Conservation (phyloP, 148 eudicot genomes). For the Nepenthes mirabilis region DNA sequence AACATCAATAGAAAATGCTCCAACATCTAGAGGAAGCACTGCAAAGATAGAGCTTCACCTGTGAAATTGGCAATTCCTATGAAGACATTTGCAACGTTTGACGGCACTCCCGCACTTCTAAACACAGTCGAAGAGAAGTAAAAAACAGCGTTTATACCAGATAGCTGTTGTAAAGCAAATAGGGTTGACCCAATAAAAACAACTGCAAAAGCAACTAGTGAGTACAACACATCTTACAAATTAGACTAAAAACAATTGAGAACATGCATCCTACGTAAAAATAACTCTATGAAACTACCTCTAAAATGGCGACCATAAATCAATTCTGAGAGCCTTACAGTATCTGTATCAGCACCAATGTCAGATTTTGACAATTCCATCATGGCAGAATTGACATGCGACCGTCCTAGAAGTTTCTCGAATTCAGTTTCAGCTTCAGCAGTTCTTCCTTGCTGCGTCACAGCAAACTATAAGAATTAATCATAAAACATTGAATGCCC, state of each 20-base stretch:
- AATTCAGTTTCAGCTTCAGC: conserved; percentile 73
- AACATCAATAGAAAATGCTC: background rate
- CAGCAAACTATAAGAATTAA: conserved; percentile 7
- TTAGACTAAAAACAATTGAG: background rate
- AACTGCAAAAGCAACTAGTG: conserved; percentile 88
- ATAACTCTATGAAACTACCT: conserved; percentile 30
- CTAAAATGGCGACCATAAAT: conserved; percentile 73
- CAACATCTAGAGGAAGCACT: conserved; percentile 2
- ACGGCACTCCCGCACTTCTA: conserved; percentile 92
- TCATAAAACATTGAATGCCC: background rate
- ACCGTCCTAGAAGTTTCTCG: conserved; percentile 65
- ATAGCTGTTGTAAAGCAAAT: conserved; percentile 99
- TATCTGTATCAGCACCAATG: conserved; percentile 53
- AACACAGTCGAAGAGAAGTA: conserved; percentile 99
- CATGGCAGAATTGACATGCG: conserved; percentile 67
- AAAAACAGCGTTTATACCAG: conserved; percentile 97
- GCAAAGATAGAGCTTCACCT: conserved; percentile 24
- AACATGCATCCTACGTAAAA: background rate
- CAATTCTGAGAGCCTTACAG: conserved; percentile 46
- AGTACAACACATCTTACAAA: conserved; percentile 31
- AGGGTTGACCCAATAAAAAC: conserved; percentile 98
- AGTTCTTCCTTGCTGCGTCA: conserved; percentile 58
- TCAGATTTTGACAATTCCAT: conserved; percentile 67
- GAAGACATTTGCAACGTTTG: conserved; percentile 73
- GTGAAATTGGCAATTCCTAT: conserved; percentile 71